These are phyloP conservation scores for Candida anglica DNA, from an alignment of 805 yeast species.

Conservation along the genomic window DNA sequence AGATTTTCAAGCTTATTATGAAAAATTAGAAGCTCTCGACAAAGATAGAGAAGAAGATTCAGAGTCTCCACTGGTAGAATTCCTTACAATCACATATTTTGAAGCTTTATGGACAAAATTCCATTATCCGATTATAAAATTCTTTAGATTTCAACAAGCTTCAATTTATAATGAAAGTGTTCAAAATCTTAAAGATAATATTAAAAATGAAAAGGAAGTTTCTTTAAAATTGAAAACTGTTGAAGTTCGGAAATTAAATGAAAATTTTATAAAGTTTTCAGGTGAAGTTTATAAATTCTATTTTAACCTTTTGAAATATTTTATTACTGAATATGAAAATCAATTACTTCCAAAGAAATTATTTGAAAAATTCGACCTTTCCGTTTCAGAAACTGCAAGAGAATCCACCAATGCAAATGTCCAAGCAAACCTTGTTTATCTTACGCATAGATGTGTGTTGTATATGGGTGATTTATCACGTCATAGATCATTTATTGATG, in stretches of 20 bases:
- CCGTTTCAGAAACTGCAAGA: conserved; percentile 9
- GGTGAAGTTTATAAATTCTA: conserved; percentile 49
- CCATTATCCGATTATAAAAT: conserved; percentile 61
- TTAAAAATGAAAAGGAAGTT: conserved; percentile 8
- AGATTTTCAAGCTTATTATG: conserved; percentile 31
- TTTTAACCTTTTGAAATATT: conserved; percentile 33
- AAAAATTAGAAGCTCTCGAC: conserved; percentile 2
- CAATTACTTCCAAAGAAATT: conserved; percentile 30
- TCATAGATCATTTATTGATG: conserved; percentile 48
- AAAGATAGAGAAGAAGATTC: too few species aligned
- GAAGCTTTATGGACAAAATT: conserved; percentile 58
- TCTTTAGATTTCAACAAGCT: conserved; percentile 42
- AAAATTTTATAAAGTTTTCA: conserved; percentile 45
- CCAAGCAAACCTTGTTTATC: conserved; percentile 33
- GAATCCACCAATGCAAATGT: conserved; percentile 11
- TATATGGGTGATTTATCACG: conserved; percentile 58
- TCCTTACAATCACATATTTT: conserved; percentile 31
- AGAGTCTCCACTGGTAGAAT: too few species aligned
- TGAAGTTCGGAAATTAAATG: conserved; percentile 55
- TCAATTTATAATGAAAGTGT: conserved; percentile 15
- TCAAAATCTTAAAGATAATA: conserved; percentile 12
- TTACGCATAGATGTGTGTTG: conserved; percentile 46
- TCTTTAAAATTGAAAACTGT: conserved; percentile 36
- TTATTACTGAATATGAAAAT: conserved; percentile 33
- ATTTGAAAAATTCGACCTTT: conserved; percentile 23